These are phyloP conservation scores for Schrenkiella parvula DNA, from an alignment of 345 rosid genomes.

Conservation along the genomic window DNA sequence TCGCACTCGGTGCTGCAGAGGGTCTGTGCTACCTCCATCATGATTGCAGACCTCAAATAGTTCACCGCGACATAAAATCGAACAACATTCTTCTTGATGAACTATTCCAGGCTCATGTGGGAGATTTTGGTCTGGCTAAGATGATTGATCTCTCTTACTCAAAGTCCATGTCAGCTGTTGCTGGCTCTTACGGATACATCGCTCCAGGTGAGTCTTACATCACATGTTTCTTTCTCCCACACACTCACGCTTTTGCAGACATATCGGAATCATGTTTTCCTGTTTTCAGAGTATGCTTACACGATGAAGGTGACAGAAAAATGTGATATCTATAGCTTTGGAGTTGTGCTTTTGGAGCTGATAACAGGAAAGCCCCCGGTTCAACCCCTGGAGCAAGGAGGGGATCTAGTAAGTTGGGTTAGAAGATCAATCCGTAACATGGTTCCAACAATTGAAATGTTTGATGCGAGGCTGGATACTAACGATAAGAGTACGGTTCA, in stretches of 20 bases:
- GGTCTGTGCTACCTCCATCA: slow-evolving; percentile 76
- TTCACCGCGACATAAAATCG: slow-evolving; percentile 82
- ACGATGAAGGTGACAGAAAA: slow-evolving; percentile 90
- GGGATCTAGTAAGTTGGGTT: slow-evolving; percentile 78
- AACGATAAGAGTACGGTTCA: slow-evolving; percentile 37
- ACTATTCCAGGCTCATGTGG: slow-evolving; percentile 71
- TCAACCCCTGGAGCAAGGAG: slow-evolving; percentile 79
- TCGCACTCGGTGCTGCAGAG: slow-evolving; percentile 81
- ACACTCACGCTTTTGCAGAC: not conserved
- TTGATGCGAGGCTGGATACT: slow-evolving; percentile 50
- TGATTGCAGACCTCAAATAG: slow-evolving; percentile 71
- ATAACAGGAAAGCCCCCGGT: slow-evolving; percentile 73
- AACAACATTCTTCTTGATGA: slow-evolving; percentile 79
- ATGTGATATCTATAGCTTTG: slow-evolving; percentile 81
- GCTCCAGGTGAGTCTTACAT: slow-evolving; percentile 58
- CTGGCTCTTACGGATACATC: slow-evolving; percentile 89
- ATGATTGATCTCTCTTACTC: slow-evolving; percentile 67
- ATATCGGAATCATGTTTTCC: not conserved
- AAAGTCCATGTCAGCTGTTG: slow-evolving; percentile 82
- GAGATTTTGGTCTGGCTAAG: slow-evolving; percentile 85
- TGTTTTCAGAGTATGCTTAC: slow-evolving; percentile 72
- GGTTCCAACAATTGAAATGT: slow-evolving; percentile 42
- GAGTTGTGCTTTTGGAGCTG: slow-evolving; percentile 64
- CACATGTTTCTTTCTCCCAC: not conserved
- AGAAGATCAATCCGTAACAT: slow-evolving; percentile 49